phyloP scores from a whole-genome alignment of 306 rosid genomes.

The Rubus parviflorus region DNA sequence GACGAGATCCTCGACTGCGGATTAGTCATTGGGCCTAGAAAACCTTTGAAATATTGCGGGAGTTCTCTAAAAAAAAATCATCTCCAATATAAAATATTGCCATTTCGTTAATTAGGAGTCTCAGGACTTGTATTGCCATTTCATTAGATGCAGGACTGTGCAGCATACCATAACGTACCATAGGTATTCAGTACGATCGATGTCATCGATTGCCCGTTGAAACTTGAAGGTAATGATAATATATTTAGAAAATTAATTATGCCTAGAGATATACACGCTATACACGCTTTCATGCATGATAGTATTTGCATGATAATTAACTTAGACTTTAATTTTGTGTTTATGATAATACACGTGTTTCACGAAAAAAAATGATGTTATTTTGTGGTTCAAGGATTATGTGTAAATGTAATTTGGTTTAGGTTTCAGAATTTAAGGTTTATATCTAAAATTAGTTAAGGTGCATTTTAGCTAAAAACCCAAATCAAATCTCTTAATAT shows the following conservation, averaged over 20 bases:
- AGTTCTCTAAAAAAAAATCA: no score
- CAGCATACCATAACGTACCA: not conserved
- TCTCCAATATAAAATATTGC: not conserved
- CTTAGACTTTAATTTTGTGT: not conserved
- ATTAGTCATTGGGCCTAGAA: no score
- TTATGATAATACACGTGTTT: not conserved
- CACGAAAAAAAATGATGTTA: not conserved
- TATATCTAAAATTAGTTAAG: not conserved
- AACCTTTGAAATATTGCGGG: no score
- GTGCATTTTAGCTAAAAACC: not conserved
- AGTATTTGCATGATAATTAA: not conserved
- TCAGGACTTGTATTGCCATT: not conserved
- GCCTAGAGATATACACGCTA: not conserved
- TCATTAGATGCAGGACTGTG: not conserved
- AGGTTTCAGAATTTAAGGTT: not conserved
- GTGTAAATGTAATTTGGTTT: not conserved
- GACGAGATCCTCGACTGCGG: no score
- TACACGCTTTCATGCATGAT: not conserved
- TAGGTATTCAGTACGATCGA: not conserved
- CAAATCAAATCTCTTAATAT: no score
- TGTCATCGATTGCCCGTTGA: not conserved
- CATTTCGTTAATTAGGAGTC: not conserved
- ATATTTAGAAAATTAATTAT: not conserved
- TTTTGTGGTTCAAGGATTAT: not conserved
- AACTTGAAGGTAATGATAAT: slow-evolving; percentile 1